Base-by-base conservation (phyloP, 768 basidiomycete species). In the Tulasnella calospora region DNA sequence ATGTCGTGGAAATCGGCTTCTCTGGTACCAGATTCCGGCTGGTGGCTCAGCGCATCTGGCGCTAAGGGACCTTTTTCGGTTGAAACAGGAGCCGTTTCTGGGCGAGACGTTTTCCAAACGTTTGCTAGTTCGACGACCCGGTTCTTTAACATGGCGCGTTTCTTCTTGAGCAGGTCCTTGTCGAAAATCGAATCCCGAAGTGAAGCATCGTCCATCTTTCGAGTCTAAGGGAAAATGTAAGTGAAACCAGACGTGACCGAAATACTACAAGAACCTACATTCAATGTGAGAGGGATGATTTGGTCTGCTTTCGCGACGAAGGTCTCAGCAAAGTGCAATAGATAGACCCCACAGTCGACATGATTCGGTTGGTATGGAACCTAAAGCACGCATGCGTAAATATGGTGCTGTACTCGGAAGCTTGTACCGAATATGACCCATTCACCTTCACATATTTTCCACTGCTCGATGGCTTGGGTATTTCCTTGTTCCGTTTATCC, bases 321-420 rank as follows among this genome's bases (percentile, higher is more conserved):
- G 0, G 89, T 89, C 81, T 90, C 86, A 10, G 91, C 92, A 73
- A 94, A 94, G 82, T 99, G 95, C 15, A 99, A 86, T 17, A 99
- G 87, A 83, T 94, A 99, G 38, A 98, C 83, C 8, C 98, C 98
- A 81, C 98, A 99, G 83, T 98, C 96, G 82, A 91, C 94, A 80
- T 87, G 94, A 82, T 99, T 98, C 21, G 90, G 90, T 82, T 99
- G 98, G 33, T 86, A 86, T 4, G 97, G 97, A 4, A 96, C 94
- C 94, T 97, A 27, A 35, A 35, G 61, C 12, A 30, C 15, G 80
- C 15, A 77, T 15, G n/a, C 47, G 46, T 38, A 17, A 44, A 38
- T 21, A 40, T 41, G 6, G 36, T 15, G 36, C 71, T 3, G 36
- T 8, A 51, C 1, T 8, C 70, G 51, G 19, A 69, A 15, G 44